Evolutionary conservation across 2,329 filamentous ascomycete genomes (phyloP).

Genomic region (Talaromyces albobiverticillius): DNA sequence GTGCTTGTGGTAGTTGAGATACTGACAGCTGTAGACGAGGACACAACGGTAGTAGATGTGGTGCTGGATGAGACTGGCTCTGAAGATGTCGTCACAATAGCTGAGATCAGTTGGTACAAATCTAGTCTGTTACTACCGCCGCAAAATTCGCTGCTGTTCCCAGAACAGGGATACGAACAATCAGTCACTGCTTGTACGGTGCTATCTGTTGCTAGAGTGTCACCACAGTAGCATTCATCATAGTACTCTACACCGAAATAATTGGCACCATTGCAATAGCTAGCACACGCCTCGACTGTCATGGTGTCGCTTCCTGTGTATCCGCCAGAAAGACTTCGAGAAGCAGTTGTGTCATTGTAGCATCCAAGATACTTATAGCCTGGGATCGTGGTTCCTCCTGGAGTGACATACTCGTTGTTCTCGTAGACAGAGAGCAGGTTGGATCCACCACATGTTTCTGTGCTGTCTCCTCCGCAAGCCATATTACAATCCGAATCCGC

Average conservation of each 20-base stretch:
- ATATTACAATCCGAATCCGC: slow-evolving; percentile 47
- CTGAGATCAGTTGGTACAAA: slow-evolving; percentile 6
- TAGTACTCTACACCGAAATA: slow-evolving; percentile 13
- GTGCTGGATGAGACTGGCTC: background rate
- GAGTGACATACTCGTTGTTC: slow-evolving; percentile 35
- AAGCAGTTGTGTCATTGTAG: slow-evolving; percentile 10
- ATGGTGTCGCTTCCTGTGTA: slow-evolving; percentile 8
- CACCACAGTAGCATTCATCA: slow-evolving; percentile 11
- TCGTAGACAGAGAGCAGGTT: slow-evolving; percentile 50
- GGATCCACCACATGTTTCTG: slow-evolving; percentile 32
- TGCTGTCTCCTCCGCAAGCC: slow-evolving; percentile 43
- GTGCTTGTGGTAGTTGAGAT: background rate
- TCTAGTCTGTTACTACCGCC: slow-evolving; percentile 11
- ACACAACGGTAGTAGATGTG: background rate
- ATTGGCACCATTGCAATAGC: slow-evolving; percentile 9
- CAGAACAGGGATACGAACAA: slow-evolving; percentile 10
- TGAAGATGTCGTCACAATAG: background rate
- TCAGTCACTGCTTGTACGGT: slow-evolving; percentile 3
- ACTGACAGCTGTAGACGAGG: background rate
- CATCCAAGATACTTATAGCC: slow-evolving; percentile 8
- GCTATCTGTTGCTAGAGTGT: slow-evolving; percentile 4
- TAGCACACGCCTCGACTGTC: slow-evolving; percentile 10
- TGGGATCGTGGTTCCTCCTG: slow-evolving; percentile 6
- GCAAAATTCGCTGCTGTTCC: slow-evolving; percentile 11
- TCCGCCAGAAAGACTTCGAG: slow-evolving; percentile 10